These are phyloP conservation scores for Dysphania ambrosioides DNA, from an alignment of 148 eudicot genomes.

Conservation along the genomic window DNA sequence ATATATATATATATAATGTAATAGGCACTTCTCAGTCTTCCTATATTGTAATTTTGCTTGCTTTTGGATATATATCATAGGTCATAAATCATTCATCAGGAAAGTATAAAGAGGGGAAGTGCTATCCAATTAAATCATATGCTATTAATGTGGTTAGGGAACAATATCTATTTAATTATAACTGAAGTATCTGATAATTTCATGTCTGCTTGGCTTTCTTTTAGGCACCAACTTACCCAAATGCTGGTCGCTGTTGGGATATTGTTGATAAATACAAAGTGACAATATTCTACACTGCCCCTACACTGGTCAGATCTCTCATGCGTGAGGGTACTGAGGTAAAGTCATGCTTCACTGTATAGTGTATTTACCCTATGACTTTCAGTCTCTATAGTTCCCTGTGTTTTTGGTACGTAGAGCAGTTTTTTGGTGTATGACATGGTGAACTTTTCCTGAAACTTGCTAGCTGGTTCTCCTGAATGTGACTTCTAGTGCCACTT, in stretches of 20 bases:
- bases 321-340: constrained; percentile 96
- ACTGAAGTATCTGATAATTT: not conserved
- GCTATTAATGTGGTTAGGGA: not conserved
- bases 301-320: constrained; percentile 89
- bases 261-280: constrained; percentile 96
- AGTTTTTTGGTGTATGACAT: not conserved
- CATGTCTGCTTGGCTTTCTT: constrained; percentile 12
- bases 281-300: constrained; percentile 90
- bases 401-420: not conserved
- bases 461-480: not conserved
- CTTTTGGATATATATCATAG: too few relatives aligned
- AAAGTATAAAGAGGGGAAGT: too few relatives aligned
- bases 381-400: not conserved
- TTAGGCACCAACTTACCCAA: constrained; percentile 96
- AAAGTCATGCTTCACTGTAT: constrained; percentile 9
- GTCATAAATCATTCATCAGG: too few relatives aligned
- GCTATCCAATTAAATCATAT: not conserved
- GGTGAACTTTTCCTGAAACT: not conserved
- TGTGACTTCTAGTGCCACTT: too few relatives aligned
- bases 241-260: constrained; percentile 95
- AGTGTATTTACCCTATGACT: not conserved
- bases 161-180: not conserved
- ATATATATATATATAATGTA: too few relatives aligned
- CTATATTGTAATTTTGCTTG: not conserved
- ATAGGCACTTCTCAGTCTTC: not conserved